Evolutionary conservation across 1,284 basidiomycete genomes (phyloP).

Genomic region (Sanghuangporus weigelae): DNA sequence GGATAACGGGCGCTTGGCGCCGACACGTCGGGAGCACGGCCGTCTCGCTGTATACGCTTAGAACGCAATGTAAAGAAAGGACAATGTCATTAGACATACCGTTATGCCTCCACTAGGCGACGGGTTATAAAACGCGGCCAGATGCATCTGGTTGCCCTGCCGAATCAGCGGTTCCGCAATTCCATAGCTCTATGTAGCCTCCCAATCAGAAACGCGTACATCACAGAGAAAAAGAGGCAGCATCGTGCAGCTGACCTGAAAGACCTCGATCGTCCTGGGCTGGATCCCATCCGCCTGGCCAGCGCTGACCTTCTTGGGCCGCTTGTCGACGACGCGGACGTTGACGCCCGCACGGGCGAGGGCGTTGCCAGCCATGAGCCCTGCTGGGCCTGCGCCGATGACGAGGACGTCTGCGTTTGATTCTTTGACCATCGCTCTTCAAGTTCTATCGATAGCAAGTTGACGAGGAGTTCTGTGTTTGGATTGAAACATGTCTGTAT

Average conservation of each 20-base stretch:
- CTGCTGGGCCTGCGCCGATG: slow-evolving; percentile 53
- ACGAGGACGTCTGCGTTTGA: slow-evolving; percentile 50
- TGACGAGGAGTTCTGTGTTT: background rate
- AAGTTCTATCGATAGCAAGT: background rate
- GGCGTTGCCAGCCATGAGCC: slow-evolving; percentile 59
- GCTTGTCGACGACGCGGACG: slow-evolving; percentile 60
- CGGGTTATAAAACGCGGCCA: slow-evolving; percentile 70
- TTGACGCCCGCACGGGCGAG: slow-evolving; percentile 54
- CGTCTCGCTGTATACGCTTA: slow-evolving; percentile 41
- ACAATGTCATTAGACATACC: slow-evolving; percentile 29
- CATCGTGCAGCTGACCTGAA: slow-evolving; percentile 47
- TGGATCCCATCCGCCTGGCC: slow-evolving; percentile 81
- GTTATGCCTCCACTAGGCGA: slow-evolving; percentile 53
- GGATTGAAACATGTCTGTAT: background rate
- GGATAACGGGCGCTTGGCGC: slow-evolving; percentile 33
- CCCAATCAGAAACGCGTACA: background rate
- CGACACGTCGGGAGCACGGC: slow-evolving; percentile 52
- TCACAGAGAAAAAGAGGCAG: too few relatives aligned
- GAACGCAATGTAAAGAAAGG: background rate
- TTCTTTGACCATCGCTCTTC: slow-evolving; percentile 24
- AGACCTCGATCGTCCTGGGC: slow-evolving; percentile 71
- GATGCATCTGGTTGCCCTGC: slow-evolving; percentile 65
- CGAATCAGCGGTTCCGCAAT: slow-evolving; percentile 56
- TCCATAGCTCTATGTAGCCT: slow-evolving; percentile 56
- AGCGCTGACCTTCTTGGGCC: slow-evolving; percentile 50